These are phyloP conservation scores for Naganishia antarctica DNA, from an alignment of 768 basidiomycete genomes.

Conservation along the genomic window DNA sequence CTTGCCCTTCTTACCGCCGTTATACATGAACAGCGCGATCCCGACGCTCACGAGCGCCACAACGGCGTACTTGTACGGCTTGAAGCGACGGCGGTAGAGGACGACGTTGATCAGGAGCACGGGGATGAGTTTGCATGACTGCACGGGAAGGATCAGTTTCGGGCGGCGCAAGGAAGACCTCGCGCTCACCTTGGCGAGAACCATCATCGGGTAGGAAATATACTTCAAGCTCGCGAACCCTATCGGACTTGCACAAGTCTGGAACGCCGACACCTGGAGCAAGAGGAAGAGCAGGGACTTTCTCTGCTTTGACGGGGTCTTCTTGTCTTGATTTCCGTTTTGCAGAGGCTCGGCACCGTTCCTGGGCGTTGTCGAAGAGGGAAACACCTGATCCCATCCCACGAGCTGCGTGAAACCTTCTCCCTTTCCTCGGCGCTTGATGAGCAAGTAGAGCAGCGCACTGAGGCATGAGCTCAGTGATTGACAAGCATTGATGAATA, in stretches of 20 bases:
- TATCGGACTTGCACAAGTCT: constrained; percentile 87
- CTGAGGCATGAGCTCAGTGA: constrained; percentile 41
- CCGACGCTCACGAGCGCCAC: constrained; percentile 86
- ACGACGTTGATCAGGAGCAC: constrained; percentile 91
- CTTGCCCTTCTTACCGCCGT: constrained; percentile 47
- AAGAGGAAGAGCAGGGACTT: constrained; percentile 37
- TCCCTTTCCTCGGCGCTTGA: constrained; percentile 24
- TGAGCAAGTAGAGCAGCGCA: constrained; percentile 36
- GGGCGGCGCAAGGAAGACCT: not conserved
- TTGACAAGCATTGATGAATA: constrained; percentile 46
- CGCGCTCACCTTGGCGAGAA: constrained; percentile 68
- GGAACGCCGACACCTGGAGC: constrained; percentile 75
- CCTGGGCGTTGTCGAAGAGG: too few relatives aligned
- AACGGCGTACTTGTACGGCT: constrained; percentile 90
- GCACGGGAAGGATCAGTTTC: not conserved
- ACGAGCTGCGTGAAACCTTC: constrained; percentile 6
- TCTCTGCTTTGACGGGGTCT: constrained; percentile 17
- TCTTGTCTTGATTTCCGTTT: too few relatives aligned
- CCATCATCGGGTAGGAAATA: constrained; percentile 98
- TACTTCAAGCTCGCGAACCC: constrained; percentile 91
- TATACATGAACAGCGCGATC: constrained; percentile 89
- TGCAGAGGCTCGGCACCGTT: too few relatives aligned
- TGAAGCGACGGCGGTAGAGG: constrained; percentile 86
- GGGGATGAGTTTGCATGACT: constrained; percentile 95
- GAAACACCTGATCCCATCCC: constrained; percentile 16